A percentile compares a stretch with the other conserved stretches of the same genome.
Evolutionary conservation across 495 filamentous ascomycete genomes (phyloP).

Genomic region (Talaromyces thailandensis): DNA sequence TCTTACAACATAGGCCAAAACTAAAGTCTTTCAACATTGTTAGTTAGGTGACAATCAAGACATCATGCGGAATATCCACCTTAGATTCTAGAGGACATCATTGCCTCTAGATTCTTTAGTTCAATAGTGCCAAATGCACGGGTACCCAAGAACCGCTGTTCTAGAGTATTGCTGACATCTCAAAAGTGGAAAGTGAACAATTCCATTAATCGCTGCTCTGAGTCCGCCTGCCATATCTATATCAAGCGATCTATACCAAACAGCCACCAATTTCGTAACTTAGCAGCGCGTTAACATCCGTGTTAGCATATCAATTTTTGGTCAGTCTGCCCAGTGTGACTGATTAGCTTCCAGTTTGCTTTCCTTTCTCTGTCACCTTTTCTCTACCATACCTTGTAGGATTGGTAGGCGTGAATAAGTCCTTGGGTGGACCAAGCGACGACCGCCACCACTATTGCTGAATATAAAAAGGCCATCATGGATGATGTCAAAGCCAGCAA

Average conservation of each 20-base stretch:
- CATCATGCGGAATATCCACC: background rate
- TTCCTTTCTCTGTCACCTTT: background rate
- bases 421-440: too few species aligned
- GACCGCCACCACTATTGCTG: too few species aligned
- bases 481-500: too few species aligned
- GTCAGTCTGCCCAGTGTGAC: background rate
- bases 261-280: constrained; percentile 20
- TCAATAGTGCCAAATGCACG: constrained; percentile 22
- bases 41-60: background rate
- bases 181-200: constrained; percentile 22
- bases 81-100: constrained; percentile 14
- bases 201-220: too few species aligned
- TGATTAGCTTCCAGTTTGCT: background rate
- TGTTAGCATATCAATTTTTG: background rate
- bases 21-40: constrained; percentile 16
- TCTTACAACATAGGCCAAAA: constrained; percentile 18
- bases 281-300: constrained; percentile 20
- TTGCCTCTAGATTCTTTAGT: constrained; percentile 31
- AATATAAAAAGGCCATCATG: too few species aligned
- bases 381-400: background rate
- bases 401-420: background rate
- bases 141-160: constrained; percentile 25
- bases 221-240: constrained; percentile 19
- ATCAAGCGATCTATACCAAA: constrained; percentile 27
- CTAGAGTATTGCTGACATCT: constrained; percentile 38